Percentiles rank a stretch among this genome's conserved stretches.
These are phyloP conservation scores for Tanacetum coccineum DNA, from an alignment of 129 eudicot species.

Conservation along the genomic window DNA sequence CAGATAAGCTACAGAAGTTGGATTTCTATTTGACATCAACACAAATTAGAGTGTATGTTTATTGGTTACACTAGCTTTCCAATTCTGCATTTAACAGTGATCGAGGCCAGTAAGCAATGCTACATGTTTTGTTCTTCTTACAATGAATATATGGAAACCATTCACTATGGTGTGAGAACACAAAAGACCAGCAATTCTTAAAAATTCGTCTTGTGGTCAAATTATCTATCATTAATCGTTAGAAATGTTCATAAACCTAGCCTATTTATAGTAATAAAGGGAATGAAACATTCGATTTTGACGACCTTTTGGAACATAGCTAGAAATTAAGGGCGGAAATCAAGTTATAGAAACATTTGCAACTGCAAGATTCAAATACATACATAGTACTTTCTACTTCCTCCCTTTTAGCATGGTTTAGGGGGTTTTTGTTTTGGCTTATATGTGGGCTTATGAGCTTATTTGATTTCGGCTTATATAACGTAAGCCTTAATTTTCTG, in stretches of 20 bases:
- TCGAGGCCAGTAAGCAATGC: not conserved
- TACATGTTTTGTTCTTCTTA: not conserved
- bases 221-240: not conserved
- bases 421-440: no score
- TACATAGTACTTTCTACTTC: no score
- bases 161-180: not conserved
- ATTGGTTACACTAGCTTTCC: not conserved
- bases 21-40: not conserved
- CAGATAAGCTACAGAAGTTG: constrained; percentile 11
- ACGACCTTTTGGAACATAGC: no score
- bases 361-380: no score
- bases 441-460: no score
- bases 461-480: no score
- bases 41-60: not conserved
- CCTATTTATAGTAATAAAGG: no score
- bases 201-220: not conserved
- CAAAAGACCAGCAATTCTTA: not conserved
- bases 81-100: not conserved
- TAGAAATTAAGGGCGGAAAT: no score
- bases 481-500: no score
- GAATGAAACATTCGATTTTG: no score
- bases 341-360: no score
- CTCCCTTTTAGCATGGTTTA: no score
- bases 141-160: not conserved
- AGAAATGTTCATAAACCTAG: not conserved